phyloP scores from a whole-genome alignment of 1,284 basidiomycete genomes.

The Pseudozyma tsukubaensis region DNA sequence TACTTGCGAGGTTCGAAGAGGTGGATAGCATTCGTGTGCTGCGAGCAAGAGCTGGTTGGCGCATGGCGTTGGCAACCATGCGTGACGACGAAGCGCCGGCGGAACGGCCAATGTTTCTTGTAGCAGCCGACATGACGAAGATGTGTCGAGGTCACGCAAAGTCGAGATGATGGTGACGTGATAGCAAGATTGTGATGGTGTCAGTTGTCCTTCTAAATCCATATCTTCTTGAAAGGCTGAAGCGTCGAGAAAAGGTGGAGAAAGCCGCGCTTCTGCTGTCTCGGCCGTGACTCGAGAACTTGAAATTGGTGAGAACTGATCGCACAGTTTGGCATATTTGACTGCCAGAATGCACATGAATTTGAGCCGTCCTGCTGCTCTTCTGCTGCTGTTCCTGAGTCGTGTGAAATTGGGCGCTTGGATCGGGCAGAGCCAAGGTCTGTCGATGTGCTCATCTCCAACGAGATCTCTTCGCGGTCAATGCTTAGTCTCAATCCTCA shows the following conservation, averaged over 20 bases:
- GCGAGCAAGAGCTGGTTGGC: conserved; percentile 18
- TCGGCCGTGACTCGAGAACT: conserved; percentile 6
- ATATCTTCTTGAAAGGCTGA: background rate
- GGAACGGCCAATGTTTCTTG: conserved; percentile 24
- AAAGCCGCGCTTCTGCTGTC: background rate
- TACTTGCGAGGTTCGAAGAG: conserved; percentile 4
- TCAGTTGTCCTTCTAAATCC: background rate
- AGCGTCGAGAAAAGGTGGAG: conserved; percentile 6
- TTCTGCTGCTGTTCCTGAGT: background rate
- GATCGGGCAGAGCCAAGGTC: conserved; percentile 1
- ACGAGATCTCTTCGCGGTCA: background rate
- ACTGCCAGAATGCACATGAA: too few relatives aligned
- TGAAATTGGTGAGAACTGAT: conserved; percentile 1
- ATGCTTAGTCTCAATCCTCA: background rate
- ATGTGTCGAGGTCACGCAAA: background rate
- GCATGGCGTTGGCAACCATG: conserved; percentile 11
- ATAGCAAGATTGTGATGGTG: conserved; percentile 1
- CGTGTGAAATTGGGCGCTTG: background rate
- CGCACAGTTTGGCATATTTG: background rate
- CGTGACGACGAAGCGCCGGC: conserved; percentile 32
- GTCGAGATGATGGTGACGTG: background rate
- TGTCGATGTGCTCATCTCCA: conserved; percentile 24
- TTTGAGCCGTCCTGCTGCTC: background rate
- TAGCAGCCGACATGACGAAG: conserved; percentile 25
- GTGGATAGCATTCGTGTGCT: conserved; percentile 20